A percentile compares a stretch with the other conserved stretches of the same genome.
These are phyloP conservation scores for Xylaria grammica DNA, from an alignment of 495 filamentous ascomycete genomes.

Conservation along the genomic window DNA sequence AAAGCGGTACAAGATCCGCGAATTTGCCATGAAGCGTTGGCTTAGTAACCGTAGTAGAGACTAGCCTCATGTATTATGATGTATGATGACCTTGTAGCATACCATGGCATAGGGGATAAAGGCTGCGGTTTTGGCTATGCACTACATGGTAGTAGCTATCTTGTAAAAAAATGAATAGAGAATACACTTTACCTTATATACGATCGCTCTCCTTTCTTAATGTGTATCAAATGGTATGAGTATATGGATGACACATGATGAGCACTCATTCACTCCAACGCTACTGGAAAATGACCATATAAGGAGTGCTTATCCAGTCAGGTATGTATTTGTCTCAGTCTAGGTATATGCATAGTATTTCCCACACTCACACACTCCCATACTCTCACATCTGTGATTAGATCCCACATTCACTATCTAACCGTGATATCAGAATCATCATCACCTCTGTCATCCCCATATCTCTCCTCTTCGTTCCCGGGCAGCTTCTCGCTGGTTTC, in stretches of 20 bases:
- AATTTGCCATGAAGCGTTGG: slow-evolving; percentile 83
- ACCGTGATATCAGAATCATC: not conserved
- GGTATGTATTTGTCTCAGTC: not conserved
- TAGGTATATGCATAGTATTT: not conserved
- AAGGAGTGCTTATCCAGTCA: no score
- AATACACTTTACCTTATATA: no score
- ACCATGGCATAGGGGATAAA: not conserved
- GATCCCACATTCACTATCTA: not conserved
- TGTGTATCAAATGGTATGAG: no score
- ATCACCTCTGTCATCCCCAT: slow-evolving; percentile 9
- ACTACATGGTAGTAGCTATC: no score
- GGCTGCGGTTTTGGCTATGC: no score
- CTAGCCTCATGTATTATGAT: not conserved
- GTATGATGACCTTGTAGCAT: slow-evolving; percentile 5
- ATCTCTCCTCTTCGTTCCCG: slow-evolving; percentile 14
- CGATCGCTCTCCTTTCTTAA: no score
- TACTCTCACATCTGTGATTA: no score
- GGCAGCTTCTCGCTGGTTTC: slow-evolving; percentile 37
- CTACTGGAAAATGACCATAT: no score
- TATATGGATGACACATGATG: no score
- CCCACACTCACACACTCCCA: not conserved
- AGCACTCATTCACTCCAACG: no score
- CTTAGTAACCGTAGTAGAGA: slow-evolving; percentile 71
- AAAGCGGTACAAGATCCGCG: slow-evolving; percentile 76
- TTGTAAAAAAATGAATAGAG: no score